Evolutionary conservation across 805 yeast genomes (phyloP).

Genomic region (Candida loeiensis): DNA sequence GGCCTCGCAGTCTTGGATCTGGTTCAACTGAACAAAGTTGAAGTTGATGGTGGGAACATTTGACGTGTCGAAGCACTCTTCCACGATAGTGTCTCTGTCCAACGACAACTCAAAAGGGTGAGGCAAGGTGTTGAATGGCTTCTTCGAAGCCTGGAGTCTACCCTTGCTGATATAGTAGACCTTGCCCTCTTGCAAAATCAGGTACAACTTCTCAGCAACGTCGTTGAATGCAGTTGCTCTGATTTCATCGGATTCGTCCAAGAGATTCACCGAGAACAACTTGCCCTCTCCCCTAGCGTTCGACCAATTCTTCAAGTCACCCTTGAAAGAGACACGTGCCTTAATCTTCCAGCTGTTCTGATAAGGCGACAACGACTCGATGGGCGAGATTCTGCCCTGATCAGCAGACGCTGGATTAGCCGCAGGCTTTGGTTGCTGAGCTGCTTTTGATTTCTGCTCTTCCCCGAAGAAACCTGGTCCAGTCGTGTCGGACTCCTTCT

Average conservation of each 20-base stretch:
- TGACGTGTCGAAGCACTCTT: constrained; percentile 56
- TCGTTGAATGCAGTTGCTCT: constrained; percentile 93
- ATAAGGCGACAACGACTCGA: constrained; percentile 88
- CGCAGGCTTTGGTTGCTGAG: constrained; percentile 6
- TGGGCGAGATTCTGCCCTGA: constrained; percentile 53
- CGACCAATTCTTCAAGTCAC: constrained; percentile 85
- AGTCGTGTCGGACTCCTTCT: constrained; percentile 6
- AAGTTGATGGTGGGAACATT: constrained; percentile 78
- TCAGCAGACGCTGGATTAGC: constrained; percentile 7
- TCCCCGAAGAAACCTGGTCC: constrained; percentile 11
- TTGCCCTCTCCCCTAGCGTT: constrained; percentile 87
- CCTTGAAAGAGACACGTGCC: constrained; percentile 85
- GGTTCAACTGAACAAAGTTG: constrained; percentile 67
- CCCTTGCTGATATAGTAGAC: constrained; percentile 83
- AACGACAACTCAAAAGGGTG: constrained; percentile 87
- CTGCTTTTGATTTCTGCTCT: constrained; percentile 9
- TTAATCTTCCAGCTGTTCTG: constrained; percentile 89
- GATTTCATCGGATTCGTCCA: constrained; percentile 95
- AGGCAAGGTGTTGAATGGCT: constrained; percentile 75
- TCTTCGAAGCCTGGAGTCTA: constrained; percentile 76
- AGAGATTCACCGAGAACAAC: constrained; percentile 78
- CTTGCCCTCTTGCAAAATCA: constrained; percentile 79
- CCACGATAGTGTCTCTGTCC: constrained; percentile 74
- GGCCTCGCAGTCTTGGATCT: constrained; percentile 63
- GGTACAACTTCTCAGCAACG: constrained; percentile 74